Conservation (phyloP, 306 rosid species). For the Vigna reflexopilosa region DNA sequence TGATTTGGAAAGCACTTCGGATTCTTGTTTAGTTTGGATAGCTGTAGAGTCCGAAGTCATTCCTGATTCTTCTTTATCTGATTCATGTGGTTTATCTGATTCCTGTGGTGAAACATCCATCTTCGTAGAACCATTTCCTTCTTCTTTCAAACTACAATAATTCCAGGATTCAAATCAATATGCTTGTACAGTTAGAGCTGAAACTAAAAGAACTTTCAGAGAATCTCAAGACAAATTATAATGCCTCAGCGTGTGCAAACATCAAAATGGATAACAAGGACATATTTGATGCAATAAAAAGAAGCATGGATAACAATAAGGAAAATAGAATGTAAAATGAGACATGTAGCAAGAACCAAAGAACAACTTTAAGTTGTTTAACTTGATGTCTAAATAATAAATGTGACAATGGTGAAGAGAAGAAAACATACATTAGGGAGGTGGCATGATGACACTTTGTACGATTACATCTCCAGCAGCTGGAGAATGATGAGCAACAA, state of each 20-base stretch:
- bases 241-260: conserved; percentile 10
- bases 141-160: conserved; percentile 60
- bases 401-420: conserved; percentile 41
- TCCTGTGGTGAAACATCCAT: conserved; percentile 26
- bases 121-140: conserved; percentile 35
- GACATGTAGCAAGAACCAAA: conserved; percentile 30
- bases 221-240: conserved; percentile 2
- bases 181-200: conserved; percentile 18
- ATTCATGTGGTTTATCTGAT: conserved; percentile 15
- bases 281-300: conserved; percentile 1
- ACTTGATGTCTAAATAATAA: conserved; percentile 32
- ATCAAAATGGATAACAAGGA: conserved; percentile 9
- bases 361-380: conserved; percentile 24
- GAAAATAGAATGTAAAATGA: conserved; percentile 10
- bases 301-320: conserved; percentile 18
- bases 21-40: conserved; percentile 35
- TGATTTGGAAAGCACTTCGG: conserved; percentile 35
- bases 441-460: conserved; percentile 35
- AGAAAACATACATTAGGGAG: conserved; percentile 53
- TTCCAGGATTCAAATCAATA: conserved; percentile 32
- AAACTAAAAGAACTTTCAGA: neutral
- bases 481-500: conserved; percentile 55
- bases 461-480: conserved; percentile 49
- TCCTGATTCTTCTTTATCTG: conserved; percentile 29
- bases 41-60: conserved; percentile 19